Evolutionary conservation across 371 early-diverging fungal genomes (phyloP).

Genomic region (Dinochytrium kinnereticum): DNA sequence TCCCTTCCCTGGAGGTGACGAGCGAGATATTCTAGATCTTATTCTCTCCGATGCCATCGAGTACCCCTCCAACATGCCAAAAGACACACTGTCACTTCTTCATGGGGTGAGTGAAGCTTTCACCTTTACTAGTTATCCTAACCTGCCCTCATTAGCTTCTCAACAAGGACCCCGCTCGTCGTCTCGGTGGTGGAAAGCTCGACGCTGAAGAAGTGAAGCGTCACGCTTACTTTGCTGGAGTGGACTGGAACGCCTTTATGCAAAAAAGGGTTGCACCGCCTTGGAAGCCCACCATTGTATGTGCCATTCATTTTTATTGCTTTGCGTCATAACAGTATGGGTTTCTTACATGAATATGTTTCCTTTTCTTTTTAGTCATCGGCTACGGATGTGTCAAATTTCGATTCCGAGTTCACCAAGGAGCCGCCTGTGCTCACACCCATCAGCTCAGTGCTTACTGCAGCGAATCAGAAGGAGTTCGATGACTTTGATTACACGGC

Average conservation of each 20-base stretch:
- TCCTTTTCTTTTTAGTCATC: background rate
- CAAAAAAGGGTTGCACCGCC: conserved; percentile 50
- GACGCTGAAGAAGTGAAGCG: conserved; percentile 63
- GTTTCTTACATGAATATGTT: background rate
- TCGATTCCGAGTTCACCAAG: conserved; percentile 60
- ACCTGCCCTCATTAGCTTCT: conserved; percentile 40
- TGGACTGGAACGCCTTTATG: conserved; percentile 62
- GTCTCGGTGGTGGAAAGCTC: conserved; percentile 55
- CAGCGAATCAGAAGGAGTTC: conserved; percentile 86
- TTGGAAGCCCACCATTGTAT: conserved; percentile 57
- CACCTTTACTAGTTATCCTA: conserved; percentile 1
- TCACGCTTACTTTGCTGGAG: conserved; percentile 60
- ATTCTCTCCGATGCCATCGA: conserved; percentile 92
- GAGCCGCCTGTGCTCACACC: conserved; percentile 61
- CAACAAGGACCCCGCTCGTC: conserved; percentile 54
- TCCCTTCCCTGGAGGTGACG: conserved; percentile 94
- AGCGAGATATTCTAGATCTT: conserved; percentile 93
- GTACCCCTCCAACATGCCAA: conserved; percentile 85
- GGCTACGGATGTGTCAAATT: conserved; percentile 58
- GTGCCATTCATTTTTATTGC: background rate
- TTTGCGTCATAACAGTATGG: background rate
- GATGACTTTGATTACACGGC: conserved; percentile 88
- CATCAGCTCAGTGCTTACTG: conserved; percentile 62
- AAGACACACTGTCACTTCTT: conserved; percentile 46
- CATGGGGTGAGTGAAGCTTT: conserved; percentile 37